These are phyloP conservation scores for Protomyces inouyei DNA, from an alignment of 1,139 yeast genomes.

Conservation along the genomic window DNA sequence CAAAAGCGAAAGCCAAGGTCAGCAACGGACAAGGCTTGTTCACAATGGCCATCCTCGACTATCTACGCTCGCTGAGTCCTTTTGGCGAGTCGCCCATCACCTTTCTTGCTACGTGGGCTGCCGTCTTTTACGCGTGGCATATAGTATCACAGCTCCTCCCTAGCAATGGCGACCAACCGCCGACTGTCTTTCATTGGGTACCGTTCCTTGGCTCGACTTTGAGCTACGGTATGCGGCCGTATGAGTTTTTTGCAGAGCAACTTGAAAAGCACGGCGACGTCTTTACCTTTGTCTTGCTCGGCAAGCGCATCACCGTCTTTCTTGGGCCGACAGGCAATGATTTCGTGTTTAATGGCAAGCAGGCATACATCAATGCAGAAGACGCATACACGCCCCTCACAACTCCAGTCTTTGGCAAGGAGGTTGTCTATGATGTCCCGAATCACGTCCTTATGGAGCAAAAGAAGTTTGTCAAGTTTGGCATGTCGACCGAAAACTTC, in stretches of 20 bases:
- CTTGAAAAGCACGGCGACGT: slow-evolving; percentile 65
- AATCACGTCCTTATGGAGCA: slow-evolving; percentile 94
- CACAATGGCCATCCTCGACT: slow-evolving; percentile 23
- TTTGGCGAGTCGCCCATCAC: slow-evolving; percentile 20
- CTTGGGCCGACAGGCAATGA: slow-evolving; percentile 98
- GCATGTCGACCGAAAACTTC: slow-evolving; percentile 82
- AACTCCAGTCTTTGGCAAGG: slow-evolving; percentile 95
- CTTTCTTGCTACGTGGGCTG: slow-evolving; percentile 19
- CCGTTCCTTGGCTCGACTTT: slow-evolving; percentile 96
- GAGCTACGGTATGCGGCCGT: slow-evolving; percentile 85
- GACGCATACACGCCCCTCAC: slow-evolving; percentile 93
- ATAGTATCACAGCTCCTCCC: slow-evolving; percentile 26
- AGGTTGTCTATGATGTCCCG: slow-evolving; percentile 95
- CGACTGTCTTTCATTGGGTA: slow-evolving; percentile 84
- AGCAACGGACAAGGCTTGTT: no score
- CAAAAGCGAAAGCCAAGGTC: background rate
- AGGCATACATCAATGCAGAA: slow-evolving; percentile 88
- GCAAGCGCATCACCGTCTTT: slow-evolving; percentile 90
- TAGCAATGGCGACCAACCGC: slow-evolving; percentile 56
- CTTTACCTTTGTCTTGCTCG: slow-evolving; percentile 80
- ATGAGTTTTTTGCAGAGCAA: slow-evolving; percentile 59
- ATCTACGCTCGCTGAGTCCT: slow-evolving; percentile 7
- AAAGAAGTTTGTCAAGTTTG: slow-evolving; percentile 90
- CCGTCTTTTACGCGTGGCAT: slow-evolving; percentile 26
- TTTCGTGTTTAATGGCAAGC: slow-evolving; percentile 85